phyloP scores from a whole-genome alignment of 1,139 yeast genomes.

The Candida labiduridarum region DNA sequence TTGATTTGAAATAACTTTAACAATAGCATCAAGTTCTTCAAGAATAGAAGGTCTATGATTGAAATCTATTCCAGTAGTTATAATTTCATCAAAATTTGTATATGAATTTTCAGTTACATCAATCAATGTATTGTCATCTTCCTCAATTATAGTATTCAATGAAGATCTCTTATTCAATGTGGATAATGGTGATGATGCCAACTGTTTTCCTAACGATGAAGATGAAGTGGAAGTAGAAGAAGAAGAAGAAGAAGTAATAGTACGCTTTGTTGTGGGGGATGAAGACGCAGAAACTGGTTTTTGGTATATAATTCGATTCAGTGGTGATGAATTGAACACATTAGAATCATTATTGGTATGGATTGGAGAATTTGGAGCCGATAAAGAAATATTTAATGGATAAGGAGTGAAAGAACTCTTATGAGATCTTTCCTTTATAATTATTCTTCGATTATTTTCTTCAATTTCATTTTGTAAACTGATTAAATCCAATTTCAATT shows the following conservation, averaged over 20 bases:
- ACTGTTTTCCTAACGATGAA: too few relatives aligned
- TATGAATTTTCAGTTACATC: constrained; percentile 10
- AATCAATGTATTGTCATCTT: constrained; percentile 12
- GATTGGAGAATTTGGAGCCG: constrained; percentile 6
- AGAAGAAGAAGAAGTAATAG: constrained; percentile 2
- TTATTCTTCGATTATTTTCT: background rate
- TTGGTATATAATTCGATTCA: background rate
- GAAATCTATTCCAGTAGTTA: background rate
- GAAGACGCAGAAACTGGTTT: background rate
- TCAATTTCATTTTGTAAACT: constrained; percentile 12
- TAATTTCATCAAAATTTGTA: constrained; percentile 9
- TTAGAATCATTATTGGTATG: constrained; percentile 1
- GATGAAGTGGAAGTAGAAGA: constrained; percentile 12
- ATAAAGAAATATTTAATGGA: constrained; percentile 13
- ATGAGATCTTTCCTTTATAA: constrained; percentile 8
- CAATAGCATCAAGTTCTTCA: constrained; percentile 5
- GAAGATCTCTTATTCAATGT: constrained; percentile 6
- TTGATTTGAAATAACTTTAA: constrained; percentile 11
- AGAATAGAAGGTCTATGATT: background rate
- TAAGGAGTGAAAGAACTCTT: constrained; percentile 15
- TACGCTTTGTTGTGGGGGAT: background rate
- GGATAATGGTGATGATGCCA: constrained; percentile 2
- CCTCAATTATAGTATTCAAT: constrained; percentile 15
- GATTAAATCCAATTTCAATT: constrained; percentile 14
- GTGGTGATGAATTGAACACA: background rate